Evolutionary conservation across 2,329 filamentous ascomycete genomes (phyloP).

Genomic region (Colletotrichum gigasporum): DNA sequence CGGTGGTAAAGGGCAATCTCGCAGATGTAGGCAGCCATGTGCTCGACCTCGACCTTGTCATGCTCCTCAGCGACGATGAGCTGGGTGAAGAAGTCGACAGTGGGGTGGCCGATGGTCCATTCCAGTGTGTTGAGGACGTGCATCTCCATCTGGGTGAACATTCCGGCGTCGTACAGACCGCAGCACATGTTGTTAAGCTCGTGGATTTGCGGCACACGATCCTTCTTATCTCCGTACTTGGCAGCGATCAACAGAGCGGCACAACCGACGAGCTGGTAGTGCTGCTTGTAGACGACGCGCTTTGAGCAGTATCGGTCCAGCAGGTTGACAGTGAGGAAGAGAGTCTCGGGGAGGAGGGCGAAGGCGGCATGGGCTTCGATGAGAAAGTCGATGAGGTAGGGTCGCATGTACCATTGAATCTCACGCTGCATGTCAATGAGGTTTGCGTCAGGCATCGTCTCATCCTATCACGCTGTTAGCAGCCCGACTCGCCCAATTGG

Average conservation of each 20-base stretch:
- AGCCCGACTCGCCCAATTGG: not conserved
- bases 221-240: constrained; percentile 99
- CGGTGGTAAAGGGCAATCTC: constrained; percentile 97
- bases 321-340: constrained; percentile 96
- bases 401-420: constrained; percentile 99
- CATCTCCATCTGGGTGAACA: constrained; percentile 99
- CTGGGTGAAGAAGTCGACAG: constrained; percentile 92
- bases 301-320: constrained; percentile 98
- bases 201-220: constrained; percentile 95
- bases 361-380: constrained; percentile 97
- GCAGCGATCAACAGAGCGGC: constrained; percentile 94
- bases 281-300: constrained; percentile 97
- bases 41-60: constrained; percentile 86
- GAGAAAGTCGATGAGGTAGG: constrained; percentile 97
- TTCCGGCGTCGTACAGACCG: constrained; percentile 96
- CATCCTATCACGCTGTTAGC: constrained; percentile 57
- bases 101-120: constrained; percentile 96
- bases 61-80: constrained; percentile 83
- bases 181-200: constrained; percentile 99
- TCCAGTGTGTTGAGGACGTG: constrained; percentile 97
- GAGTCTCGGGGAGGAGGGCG: constrained; percentile 89
- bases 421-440: constrained; percentile 99
- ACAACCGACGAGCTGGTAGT: constrained; percentile 97
- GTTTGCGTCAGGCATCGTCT: constrained; percentile 94
- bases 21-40: constrained; percentile 93